phyloP scores from a whole-genome alignment of 2,329 filamentous ascomycete genomes.

The Colletotrichum melonis region DNA sequence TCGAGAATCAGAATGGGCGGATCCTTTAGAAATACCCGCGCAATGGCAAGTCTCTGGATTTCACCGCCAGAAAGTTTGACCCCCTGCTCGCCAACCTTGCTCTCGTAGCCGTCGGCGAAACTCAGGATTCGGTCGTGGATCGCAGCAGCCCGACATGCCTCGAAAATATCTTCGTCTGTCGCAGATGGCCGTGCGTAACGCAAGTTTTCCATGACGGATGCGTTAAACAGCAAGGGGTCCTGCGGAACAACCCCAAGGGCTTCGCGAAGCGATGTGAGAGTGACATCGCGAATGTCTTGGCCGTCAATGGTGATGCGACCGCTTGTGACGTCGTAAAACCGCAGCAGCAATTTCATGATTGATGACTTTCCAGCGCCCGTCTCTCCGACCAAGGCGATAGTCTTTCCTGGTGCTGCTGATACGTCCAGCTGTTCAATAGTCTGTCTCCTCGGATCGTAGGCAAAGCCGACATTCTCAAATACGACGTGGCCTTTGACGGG shows the following conservation, averaged over 20 bases:
- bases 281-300: constrained; percentile 40
- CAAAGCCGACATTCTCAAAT: constrained; percentile 66
- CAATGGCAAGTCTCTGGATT: constrained; percentile 78
- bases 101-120: constrained; percentile 67
- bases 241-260: constrained; percentile 74
- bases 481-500: constrained; percentile 60
- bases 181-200: constrained; percentile 43
- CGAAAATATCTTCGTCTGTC: neutral
- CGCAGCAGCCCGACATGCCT: constrained; percentile 57
- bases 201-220: constrained; percentile 75
- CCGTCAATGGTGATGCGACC: constrained; percentile 48
- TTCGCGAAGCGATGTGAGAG: constrained; percentile 45
- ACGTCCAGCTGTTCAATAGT: constrained; percentile 63
- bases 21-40: constrained; percentile 74
- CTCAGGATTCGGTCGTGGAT: constrained; percentile 66
- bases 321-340: constrained; percentile 68
- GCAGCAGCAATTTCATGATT: constrained; percentile 68
- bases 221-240: constrained; percentile 78
- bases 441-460: constrained; percentile 64
- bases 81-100: constrained; percentile 73
- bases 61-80: constrained; percentile 79
- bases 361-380: constrained; percentile 74
- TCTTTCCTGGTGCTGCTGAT: constrained; percentile 61
- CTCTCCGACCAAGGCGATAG: constrained; percentile 70
- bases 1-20: constrained; percentile 76